Conservation (phyloP, 768 basidiomycete genomes). For the Termitomyces sp. region DNA sequence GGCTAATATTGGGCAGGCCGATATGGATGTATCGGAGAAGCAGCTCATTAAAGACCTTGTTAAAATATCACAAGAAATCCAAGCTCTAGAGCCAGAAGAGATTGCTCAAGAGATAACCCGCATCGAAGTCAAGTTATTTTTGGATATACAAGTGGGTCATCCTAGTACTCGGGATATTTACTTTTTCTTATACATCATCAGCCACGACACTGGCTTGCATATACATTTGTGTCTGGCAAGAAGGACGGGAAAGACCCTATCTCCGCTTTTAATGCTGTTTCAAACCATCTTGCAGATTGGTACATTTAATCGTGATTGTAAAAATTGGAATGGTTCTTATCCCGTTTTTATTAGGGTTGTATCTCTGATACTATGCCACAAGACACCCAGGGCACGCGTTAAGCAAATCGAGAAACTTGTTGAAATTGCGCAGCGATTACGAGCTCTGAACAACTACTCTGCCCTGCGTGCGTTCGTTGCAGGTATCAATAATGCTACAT, state of each 20-base stretch:
- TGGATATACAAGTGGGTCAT: slow-evolving; percentile 66
- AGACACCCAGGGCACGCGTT: slow-evolving; percentile 70
- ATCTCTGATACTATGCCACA: slow-evolving; percentile 86
- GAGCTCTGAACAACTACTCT: slow-evolving; percentile 88
- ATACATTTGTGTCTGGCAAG: slow-evolving; percentile 66
- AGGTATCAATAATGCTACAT: slow-evolving; percentile 83
- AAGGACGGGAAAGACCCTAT: slow-evolving; percentile 71
- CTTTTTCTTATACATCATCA: slow-evolving; percentile 25
- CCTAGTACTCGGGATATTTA: background rate
- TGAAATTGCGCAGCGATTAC: slow-evolving; percentile 75
- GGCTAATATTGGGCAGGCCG: slow-evolving; percentile 21
- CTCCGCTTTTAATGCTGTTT: slow-evolving; percentile 66
- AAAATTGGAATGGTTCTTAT: background rate
- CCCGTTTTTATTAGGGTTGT: slow-evolving; percentile 60
- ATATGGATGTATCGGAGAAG: slow-evolving; percentile 44
- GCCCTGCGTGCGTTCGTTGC: slow-evolving; percentile 91
- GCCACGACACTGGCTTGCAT: slow-evolving; percentile 87
- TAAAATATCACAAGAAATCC: slow-evolving; percentile 54
- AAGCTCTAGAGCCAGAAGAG: slow-evolving; percentile 53
- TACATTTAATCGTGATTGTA: slow-evolving; percentile 27
- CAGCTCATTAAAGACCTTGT: slow-evolving; percentile 62
- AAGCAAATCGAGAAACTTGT: slow-evolving; percentile 88
- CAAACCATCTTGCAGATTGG: slow-evolving; percentile 86
- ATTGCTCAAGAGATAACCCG: slow-evolving; percentile 88
- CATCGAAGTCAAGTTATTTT: slow-evolving; percentile 63